Conservation (phyloP, 225 moss, liverwort and hornwort species). For the Antitrichia curtipendula region DNA sequence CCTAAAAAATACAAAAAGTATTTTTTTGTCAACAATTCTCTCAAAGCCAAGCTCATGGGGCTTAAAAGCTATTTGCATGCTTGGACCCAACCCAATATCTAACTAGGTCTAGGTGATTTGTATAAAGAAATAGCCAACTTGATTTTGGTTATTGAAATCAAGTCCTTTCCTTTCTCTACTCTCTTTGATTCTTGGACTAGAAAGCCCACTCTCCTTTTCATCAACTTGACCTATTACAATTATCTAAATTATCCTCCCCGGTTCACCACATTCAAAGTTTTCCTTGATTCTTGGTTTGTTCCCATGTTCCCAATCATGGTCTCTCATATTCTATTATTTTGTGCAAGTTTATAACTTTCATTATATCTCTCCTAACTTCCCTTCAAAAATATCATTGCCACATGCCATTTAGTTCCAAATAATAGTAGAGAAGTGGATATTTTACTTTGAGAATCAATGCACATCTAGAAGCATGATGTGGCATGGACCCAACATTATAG, state of each 20-base stretch:
- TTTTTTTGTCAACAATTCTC: too few species aligned
- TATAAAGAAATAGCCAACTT: background rate
- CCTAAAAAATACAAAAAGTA: background rate
- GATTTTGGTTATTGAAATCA: background rate
- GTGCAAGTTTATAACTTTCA: background rate
- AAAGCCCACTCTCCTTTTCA: background rate
- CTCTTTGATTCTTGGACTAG: rapidly evolving
- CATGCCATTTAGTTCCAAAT: rapidly evolving
- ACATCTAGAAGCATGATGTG: rapidly evolving
- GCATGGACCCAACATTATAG: too few species aligned
- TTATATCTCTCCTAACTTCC: background rate
- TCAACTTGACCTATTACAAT: background rate
- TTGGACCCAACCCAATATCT: rapidly evolving
- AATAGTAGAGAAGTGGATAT: background rate
- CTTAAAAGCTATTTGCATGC: background rate
- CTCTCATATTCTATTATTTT: too few species aligned
- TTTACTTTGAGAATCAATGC: background rate
- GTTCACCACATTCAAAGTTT: background rate
- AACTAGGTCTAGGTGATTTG: background rate
- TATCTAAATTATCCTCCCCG: background rate
- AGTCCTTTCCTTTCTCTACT: background rate
- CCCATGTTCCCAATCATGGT: rapidly evolving
- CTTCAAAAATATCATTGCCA: background rate
- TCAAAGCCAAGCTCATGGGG: rapidly evolving
- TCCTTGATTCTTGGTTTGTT: background rate